These are phyloP conservation scores for Paratinospora sagittata DNA, from an alignment of 164 flowering plant species.

Conservation along the genomic window DNA sequence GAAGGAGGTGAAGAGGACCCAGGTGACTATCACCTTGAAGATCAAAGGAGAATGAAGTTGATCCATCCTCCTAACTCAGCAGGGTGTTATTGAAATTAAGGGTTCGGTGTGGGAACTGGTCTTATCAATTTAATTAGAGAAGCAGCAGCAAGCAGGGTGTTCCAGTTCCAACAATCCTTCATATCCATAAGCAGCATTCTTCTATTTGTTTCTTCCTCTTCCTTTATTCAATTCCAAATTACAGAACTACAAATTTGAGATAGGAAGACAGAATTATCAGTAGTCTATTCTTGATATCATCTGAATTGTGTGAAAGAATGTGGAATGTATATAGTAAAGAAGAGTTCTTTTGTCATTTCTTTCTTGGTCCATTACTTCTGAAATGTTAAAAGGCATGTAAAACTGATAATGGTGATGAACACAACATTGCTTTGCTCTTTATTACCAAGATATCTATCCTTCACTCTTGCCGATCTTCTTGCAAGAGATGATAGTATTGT, in stretches of 20 bases:
- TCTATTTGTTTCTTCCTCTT: not conserved
- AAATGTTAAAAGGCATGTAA: not conserved
- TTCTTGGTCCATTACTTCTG: not conserved
- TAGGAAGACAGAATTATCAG: not conserved
- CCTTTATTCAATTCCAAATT: not conserved
- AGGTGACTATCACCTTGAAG: not conserved
- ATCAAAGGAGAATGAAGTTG: not conserved
- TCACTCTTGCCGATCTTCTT: not conserved
- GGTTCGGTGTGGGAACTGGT: not conserved
- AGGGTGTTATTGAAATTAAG: not conserved
- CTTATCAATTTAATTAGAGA: not conserved
- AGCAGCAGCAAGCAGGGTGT: not conserved
- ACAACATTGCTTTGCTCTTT: not conserved
- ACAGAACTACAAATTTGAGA: not conserved
- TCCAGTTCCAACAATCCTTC: not conserved
- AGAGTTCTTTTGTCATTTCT: slow-evolving; percentile 6
- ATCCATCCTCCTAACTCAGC: not conserved
- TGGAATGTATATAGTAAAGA: slow-evolving; percentile 12
- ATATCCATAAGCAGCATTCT: not conserved
- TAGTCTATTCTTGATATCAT: not conserved
- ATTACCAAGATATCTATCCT: not conserved
- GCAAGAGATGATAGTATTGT: not conserved
- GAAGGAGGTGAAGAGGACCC: slow-evolving; percentile 6
- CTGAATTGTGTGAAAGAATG: not conserved
- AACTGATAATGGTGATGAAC: not conserved